phyloP scores from a whole-genome alignment of 2,329 filamentous ascomycete genomes.

The Colletotrichum eremochloae region DNA sequence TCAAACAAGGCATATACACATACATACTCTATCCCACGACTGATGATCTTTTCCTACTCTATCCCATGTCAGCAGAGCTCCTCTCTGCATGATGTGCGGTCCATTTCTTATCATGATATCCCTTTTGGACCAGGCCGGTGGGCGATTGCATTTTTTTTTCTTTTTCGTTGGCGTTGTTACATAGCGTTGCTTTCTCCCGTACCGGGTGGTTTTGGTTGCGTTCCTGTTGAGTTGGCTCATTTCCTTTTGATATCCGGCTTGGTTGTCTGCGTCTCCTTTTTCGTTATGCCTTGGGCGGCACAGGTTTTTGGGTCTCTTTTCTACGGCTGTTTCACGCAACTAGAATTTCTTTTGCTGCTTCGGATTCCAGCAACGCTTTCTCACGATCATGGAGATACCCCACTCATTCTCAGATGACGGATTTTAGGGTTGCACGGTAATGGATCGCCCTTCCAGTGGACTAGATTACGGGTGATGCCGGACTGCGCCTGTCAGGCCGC shows the following conservation, averaged over 20 bases:
- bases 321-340: slow-evolving; percentile 18
- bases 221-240: not conserved
- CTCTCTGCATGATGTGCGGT: slow-evolving; percentile 27
- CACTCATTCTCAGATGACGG: slow-evolving; percentile 29
- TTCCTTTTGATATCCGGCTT: slow-evolving; percentile 32
- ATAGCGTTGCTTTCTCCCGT: slow-evolving; percentile 36
- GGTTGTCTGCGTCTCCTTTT: not conserved
- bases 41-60: slow-evolving; percentile 31
- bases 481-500: not conserved
- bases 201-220: not conserved
- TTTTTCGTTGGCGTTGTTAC: slow-evolving; percentile 31
- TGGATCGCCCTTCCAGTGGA: slow-evolving; percentile 24
- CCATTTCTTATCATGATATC: slow-evolving; percentile 40
- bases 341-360: slow-evolving; percentile 25
- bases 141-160: slow-evolving; percentile 17
- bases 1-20: slow-evolving; percentile 10
- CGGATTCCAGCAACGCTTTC: slow-evolving; percentile 34
- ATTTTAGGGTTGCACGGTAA: slow-evolving; percentile 29
- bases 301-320: not conserved
- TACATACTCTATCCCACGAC: slow-evolving; percentile 20
- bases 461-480: not conserved
- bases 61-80: slow-evolving; percentile 23
- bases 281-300: not conserved
- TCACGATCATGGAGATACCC: slow-evolving; percentile 41
- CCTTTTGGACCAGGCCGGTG: slow-evolving; percentile 18